phyloP scores from a whole-genome alignment of 192 early-diverging fungal genomes.

The Entomortierella parvispora region DNA sequence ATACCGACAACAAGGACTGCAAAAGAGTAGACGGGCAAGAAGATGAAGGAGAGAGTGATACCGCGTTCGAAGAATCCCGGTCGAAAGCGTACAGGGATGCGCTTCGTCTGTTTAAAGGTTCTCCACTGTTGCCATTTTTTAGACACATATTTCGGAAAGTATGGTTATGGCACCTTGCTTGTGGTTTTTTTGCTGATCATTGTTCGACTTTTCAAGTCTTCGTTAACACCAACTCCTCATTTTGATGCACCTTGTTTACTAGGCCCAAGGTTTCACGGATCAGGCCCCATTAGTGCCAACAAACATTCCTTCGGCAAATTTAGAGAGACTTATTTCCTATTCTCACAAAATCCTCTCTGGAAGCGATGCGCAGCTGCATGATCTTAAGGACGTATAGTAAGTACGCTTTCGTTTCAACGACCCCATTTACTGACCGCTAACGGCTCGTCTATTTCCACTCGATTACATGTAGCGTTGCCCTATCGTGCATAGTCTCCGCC shows the following conservation, averaged over 20 bases:
- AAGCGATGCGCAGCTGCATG: constrained; percentile 6
- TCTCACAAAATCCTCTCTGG: constrained; percentile 5
- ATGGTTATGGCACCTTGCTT: constrained; percentile 3
- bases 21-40: neutral
- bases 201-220: neutral
- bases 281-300: constrained; percentile 3
- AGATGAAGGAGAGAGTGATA: neutral
- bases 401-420: neutral
- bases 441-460: constrained; percentile 3
- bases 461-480: constrained; percentile 6
- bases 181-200: neutral
- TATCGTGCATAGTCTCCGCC: constrained; percentile 7
- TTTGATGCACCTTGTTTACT: constrained; percentile 1
- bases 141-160: constrained; percentile 8
- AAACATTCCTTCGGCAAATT: constrained; percentile 5
- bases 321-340: constrained; percentile 1
- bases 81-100: constrained; percentile 1
- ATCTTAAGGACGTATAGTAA: constrained; percentile 10
- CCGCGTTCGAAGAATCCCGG: neutral
- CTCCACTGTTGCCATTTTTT: constrained; percentile 7
- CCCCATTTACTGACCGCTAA: neutral
- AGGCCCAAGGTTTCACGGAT: constrained; percentile 8
- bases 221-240: neutral
- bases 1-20: constrained; percentile 1
- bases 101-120: constrained; percentile 4